These are phyloP conservation scores for Ascochyta koolunga DNA, from an alignment of 2,329 filamentous ascomycete genomes.

Conservation along the genomic window DNA sequence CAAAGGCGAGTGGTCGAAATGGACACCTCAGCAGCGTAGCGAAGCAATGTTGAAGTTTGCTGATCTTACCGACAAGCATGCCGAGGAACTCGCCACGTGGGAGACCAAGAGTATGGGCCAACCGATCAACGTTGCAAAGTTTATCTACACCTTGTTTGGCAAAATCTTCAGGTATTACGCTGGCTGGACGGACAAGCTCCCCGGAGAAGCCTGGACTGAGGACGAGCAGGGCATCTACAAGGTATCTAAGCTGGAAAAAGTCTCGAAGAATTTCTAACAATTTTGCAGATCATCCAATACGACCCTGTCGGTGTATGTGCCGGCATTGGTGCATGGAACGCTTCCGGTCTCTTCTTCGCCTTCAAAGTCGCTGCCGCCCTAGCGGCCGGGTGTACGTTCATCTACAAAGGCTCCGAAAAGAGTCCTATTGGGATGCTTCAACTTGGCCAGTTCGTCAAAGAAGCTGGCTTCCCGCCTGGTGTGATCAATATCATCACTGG, in stretches of 20 bases:
- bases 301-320: conserved; percentile 40
- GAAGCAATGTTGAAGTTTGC: conserved; percentile 32
- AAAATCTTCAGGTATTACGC: conserved; percentile 28
- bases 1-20: conserved; percentile 28
- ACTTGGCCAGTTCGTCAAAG: conserved; percentile 35
- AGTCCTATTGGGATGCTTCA: conserved; percentile 31
- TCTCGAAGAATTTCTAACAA: background rate
- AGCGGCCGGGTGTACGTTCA: conserved; percentile 41
- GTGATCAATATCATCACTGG: conserved; percentile 48
- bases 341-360: conserved; percentile 22
- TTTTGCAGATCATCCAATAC: conserved; percentile 22
- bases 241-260: background rate
- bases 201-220: conserved; percentile 21
- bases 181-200: conserved; percentile 30
- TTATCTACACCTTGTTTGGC: conserved; percentile 14
- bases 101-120: conserved; percentile 27
- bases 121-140: conserved; percentile 15
- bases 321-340: conserved; percentile 41
- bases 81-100: conserved; percentile 14
- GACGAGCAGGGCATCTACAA: conserved; percentile 14
- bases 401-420: conserved; percentile 40
- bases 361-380: conserved; percentile 42
- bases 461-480: conserved; percentile 48
- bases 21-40: conserved; percentile 29
- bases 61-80: conserved; percentile 30